phyloP scores from a whole-genome alignment of 495 filamentous ascomycete species.

The Penicillium canescens region DNA sequence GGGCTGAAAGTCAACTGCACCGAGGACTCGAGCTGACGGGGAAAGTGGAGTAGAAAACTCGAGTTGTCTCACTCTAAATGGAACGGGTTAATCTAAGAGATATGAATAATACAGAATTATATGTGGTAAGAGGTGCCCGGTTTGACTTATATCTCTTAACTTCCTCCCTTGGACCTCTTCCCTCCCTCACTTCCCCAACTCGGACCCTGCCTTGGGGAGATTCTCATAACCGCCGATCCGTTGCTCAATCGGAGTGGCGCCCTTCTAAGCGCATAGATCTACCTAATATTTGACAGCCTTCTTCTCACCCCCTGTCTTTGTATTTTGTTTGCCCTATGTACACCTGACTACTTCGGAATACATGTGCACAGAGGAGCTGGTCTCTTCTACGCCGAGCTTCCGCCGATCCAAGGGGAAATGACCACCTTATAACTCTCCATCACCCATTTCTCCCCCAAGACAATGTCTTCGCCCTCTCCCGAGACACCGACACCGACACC shows the following conservation, averaged over 20 bases:
- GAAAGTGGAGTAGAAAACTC: background rate
- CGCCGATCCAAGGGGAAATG: constrained; percentile 27
- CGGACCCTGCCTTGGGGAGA: constrained; percentile 7
- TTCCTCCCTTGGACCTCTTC: background rate
- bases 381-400: constrained; percentile 29
- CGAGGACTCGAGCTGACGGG: constrained; percentile 3
- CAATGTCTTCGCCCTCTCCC: constrained; percentile 36
- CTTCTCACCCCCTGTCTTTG: background rate
- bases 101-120: constrained; percentile 2
- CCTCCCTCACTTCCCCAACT: constrained; percentile 7
- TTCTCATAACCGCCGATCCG: constrained; percentile 19
- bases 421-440: constrained; percentile 16
- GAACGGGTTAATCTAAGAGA: background rate
- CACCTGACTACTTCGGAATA: constrained; percentile 21
- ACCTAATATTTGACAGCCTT: constrained; percentile 9
- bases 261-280: constrained; percentile 17
- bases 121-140: no score
- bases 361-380: constrained; percentile 45
- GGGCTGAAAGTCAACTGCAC: constrained; percentile 11
- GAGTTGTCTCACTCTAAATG: constrained; percentile 2
- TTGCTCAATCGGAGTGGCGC: constrained; percentile 21
- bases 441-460: constrained; percentile 18
- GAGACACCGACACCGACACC: constrained; percentile 14
- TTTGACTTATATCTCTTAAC: background rate
- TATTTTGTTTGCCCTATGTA: constrained; percentile 16